Base-by-base conservation (phyloP, 495 filamentous ascomycete genomes). In the Penicillium goetzii region DNA sequence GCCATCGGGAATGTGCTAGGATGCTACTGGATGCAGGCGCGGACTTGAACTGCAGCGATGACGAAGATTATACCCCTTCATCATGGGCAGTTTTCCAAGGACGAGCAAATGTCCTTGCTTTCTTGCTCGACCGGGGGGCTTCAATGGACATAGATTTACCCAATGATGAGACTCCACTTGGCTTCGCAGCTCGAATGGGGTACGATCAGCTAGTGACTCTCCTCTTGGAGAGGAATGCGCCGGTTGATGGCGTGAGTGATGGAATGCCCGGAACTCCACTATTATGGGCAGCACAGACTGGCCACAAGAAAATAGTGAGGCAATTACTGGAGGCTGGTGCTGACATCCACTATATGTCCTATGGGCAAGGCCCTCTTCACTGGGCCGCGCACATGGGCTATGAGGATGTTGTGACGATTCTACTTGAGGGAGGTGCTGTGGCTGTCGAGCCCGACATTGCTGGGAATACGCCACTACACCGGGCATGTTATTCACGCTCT, bases 1-100 rank as follows among this genome's bases (percentile, higher is more conserved):
- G 57, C 23, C 26, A 53, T 51, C 15, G 19, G 25, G 58, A 58
- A 30, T 56, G 51, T 25, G 45, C 34, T 1, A 23, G 49, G 34
- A 38, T 47, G 1, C 58, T 65, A 1, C 23, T 65, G 4, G 43
- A 65, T 14, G 58, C 63, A 4, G 63, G 63, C 0, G 63, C 63
- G 33, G 43, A 65, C 52, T 12, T 60, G 3, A 14, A 61, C 19
- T 52, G n/a, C 3, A n/a, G 1, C 1, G n/a, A 33, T 47, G 4
- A 47, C 28, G 17, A 45, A 21, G 17, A n/a, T 8, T 19, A 10
- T 19, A 33, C 50, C 12, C 50, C 59, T 26, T 36, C 26, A 17
- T 55, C 53, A 5, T 40, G 1, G 33, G 58, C 63, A 21, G 33
- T 65, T 10, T 25, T n/a, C 32, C 9, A 11, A 14, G 63, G 63